Evolutionary conservation across 352 stramenopile species (phyloP), one percentile per base, ranked within the genome.

Genomic region (Globisporangium canariense): DNA sequence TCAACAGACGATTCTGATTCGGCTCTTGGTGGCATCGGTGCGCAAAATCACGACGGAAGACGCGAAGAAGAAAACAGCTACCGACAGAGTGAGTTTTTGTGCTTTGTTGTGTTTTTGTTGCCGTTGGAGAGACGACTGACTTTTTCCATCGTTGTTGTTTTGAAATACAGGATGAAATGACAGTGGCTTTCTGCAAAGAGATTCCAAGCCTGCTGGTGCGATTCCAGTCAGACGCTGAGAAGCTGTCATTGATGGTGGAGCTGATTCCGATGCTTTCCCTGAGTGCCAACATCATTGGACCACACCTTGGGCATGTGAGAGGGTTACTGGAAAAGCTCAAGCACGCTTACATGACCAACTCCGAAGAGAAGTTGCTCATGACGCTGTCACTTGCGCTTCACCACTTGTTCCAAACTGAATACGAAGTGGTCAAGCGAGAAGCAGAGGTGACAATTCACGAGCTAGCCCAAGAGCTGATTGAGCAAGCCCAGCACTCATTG

Each of bases 211-310:
- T 96, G 59, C 79, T 96, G 10, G 66, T 87, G 43, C 67, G 80
- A 30, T 94, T 90, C 40, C 86, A 96, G 62, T 83, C 86, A 0
- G 88, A 96, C 52, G 70, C 78, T 2, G 85, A 92, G 59, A 96
- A 96, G 45, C 56, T 96, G 20, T 77, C 71, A 3, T 66, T 94
- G 47, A 63, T 95, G 32, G 75, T 93, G 25, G 70, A 94, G 66
- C 69, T 94, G 40, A 88, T 94, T 22, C 85, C 88, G 3, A 79
- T 91, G 67, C 58, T 94, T 36, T 73, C 80, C 1, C 58, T 93
- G 53, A 80, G 70, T 20, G 76, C 72, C 30, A 75, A 91, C 8
- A 74, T 91, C 34, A 87, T 82, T 60, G 83, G 81, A 7, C 78
- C 90, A n/a, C 81, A 93, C 38, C 73, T 86, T 16, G 64, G 65